Evolutionary conservation across 352 stramenopile species (phyloP).

Genomic region (Pythium grandisporangium): DNA sequence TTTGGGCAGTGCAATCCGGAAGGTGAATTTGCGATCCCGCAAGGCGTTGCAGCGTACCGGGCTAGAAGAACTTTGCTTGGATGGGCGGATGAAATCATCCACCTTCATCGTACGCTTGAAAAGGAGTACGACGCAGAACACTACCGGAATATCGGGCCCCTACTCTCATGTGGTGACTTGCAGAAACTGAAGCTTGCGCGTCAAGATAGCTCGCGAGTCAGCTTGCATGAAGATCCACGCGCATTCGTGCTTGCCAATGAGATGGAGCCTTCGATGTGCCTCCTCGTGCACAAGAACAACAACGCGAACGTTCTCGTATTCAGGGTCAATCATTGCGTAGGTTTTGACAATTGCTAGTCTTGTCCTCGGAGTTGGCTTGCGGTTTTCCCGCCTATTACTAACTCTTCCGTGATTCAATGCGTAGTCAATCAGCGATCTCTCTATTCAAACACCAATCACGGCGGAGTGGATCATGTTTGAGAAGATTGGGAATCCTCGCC

Average conservation of each 20-base stretch:
- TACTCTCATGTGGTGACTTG: constrained; percentile 27
- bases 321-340: constrained; percentile 22
- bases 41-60: constrained; percentile 26
- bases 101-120: constrained; percentile 33
- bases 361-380: too few species aligned
- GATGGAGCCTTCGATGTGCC: constrained; percentile 34
- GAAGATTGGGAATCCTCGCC: constrained; percentile 39
- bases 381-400: too few species aligned
- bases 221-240: constrained; percentile 29
- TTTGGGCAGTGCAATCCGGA: constrained; percentile 47
- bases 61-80: constrained; percentile 26
- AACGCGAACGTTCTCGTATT: constrained; percentile 52
- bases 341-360: constrained; percentile 6
- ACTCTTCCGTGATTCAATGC: too few species aligned
- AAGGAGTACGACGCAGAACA: constrained; percentile 33
- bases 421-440: too few species aligned
- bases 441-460: constrained; percentile 22
- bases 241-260: constrained; percentile 38
- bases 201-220: constrained; percentile 11
- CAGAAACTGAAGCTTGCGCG: constrained; percentile 32
- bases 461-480: constrained; percentile 69
- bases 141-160: constrained; percentile 39
- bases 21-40: constrained; percentile 22
- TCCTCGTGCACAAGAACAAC: constrained; percentile 50
- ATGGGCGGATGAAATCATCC: constrained; percentile 46